These are phyloP conservation scores for Trametes coccinea DNA, from an alignment of 768 basidiomycete species.

Conservation along the genomic window DNA sequence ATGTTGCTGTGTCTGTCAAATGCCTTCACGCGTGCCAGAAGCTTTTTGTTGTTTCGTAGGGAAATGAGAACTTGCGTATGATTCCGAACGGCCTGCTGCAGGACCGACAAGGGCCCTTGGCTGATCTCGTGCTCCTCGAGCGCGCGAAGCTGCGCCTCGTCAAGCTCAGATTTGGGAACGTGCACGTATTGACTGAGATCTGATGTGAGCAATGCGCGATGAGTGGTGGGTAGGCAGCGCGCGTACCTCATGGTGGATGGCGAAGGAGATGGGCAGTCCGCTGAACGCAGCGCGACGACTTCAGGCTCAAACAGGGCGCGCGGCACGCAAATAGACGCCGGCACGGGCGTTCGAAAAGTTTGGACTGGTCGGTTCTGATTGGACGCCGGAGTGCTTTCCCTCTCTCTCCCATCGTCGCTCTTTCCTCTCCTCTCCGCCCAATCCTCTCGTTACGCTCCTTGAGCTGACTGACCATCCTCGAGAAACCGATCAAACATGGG, in stretches of 20 bases:
- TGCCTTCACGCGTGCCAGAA: slow-evolving; percentile 93
- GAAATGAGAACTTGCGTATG: slow-evolving; percentile 98
- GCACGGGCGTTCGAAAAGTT: slow-evolving; percentile 30
- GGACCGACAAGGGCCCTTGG: slow-evolving; percentile 93
- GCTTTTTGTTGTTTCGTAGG: slow-evolving; percentile 96
- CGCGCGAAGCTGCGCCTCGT: slow-evolving; percentile 93
- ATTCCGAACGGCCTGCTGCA: slow-evolving; percentile 97
- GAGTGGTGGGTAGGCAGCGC: neutral
- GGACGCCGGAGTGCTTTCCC: slow-evolving; percentile 15
- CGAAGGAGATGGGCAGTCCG: slow-evolving; percentile 8
- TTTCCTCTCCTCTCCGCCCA: neutral
- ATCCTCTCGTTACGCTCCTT: neutral
- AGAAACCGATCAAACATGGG: too few relatives aligned
- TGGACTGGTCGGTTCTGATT: slow-evolving; percentile 24
- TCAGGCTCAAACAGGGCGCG: slow-evolving; percentile 4
- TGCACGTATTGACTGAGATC: slow-evolving; percentile 90
- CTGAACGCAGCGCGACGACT: neutral
- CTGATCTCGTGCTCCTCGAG: slow-evolving; percentile 98
- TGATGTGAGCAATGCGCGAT: slow-evolving; percentile 2
- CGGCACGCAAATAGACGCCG: slow-evolving; percentile 15
- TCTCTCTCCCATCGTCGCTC: slow-evolving; percentile 12
- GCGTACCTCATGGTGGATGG: slow-evolving; percentile 29
- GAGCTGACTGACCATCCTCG: too few relatives aligned
- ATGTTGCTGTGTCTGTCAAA: slow-evolving; percentile 99
- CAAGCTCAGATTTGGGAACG: slow-evolving; percentile 94